A percentile compares a stretch with the other conserved stretches of the same genome.
phyloP scores from a whole-genome alignment of 371 early-diverging fungal genomes.

The Rhizomucor miehei region DNA sequence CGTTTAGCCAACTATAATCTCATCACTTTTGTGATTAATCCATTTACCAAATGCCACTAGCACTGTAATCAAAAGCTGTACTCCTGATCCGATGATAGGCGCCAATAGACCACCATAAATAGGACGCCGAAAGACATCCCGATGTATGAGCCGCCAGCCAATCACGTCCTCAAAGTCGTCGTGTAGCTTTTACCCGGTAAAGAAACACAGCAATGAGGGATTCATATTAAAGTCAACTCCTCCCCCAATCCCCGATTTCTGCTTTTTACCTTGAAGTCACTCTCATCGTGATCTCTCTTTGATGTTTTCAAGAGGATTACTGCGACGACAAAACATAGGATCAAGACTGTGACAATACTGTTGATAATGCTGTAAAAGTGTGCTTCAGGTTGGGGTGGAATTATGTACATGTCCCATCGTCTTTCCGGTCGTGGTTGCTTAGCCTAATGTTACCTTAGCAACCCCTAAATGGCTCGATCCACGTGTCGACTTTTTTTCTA shows the following conservation, averaged over 20 bases:
- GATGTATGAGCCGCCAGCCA: constrained; percentile 44
- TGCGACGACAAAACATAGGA: constrained; percentile 15
- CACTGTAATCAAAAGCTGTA: constrained; percentile 26
- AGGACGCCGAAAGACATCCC: constrained; percentile 48
- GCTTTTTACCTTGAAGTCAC: constrained; percentile 3
- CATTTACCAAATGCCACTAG: constrained; percentile 24
- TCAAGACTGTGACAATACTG: constrained; percentile 18
- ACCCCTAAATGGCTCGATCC: background rate
- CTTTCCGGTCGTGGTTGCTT: constrained; percentile 7
- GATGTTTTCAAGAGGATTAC: constrained; percentile 35
- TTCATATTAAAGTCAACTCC: no score
- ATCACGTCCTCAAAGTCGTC: constrained; percentile 42
- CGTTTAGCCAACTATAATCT: background rate
- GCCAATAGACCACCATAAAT: constrained; percentile 46
- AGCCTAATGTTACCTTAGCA: constrained; percentile 1
- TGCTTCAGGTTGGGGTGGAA: constrained; percentile 25
- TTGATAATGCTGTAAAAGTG: constrained; percentile 30
- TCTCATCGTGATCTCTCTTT: constrained; percentile 19
- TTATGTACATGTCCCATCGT: constrained; percentile 39
- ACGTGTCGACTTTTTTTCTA: constrained; percentile 4
- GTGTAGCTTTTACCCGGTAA: constrained; percentile 7
- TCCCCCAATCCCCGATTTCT: no score
- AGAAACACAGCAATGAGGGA: no score
- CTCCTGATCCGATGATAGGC: constrained; percentile 41
- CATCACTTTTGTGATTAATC: no score